Evolutionary conservation across 768 basidiomycete species (phyloP).

Genomic region (Suillus lakei): DNA sequence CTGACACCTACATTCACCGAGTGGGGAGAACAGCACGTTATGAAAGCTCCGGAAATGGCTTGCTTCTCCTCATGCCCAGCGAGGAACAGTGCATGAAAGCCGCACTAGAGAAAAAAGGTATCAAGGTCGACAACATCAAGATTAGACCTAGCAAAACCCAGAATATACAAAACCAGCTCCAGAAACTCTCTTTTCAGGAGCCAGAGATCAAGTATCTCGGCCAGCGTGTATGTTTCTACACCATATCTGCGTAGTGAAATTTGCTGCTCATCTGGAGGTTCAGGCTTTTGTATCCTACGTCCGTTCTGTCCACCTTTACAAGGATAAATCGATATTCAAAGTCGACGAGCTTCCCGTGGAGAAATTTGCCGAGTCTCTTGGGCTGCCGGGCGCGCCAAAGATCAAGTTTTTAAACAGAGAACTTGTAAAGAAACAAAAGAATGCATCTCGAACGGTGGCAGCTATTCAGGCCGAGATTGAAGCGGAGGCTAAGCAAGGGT

Average conservation of each 20-base stretch:
- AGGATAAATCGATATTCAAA: constrained; percentile 93
- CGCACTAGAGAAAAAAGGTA: constrained; percentile 70
- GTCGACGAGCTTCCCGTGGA: constrained; percentile 81
- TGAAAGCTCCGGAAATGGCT: constrained; percentile 84
- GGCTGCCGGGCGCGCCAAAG: constrained; percentile 93
- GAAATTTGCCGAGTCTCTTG: constrained; percentile 86
- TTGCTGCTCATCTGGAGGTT: constrained; percentile 7
- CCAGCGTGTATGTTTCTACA: constrained; percentile 68
- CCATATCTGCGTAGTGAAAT: neutral
- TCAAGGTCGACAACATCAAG: constrained; percentile 82
- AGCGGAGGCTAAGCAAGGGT: constrained; percentile 20
- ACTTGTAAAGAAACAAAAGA: constrained; percentile 77
- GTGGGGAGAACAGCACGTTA: constrained; percentile 96
- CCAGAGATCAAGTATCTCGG: constrained; percentile 97
- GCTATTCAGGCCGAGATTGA: constrained; percentile 37
- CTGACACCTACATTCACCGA: constrained; percentile 96
- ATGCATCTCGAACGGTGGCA: constrained; percentile 57
- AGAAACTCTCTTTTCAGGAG: constrained; percentile 92
- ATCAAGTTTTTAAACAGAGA: constrained; percentile 84
- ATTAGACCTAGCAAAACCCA: constrained; percentile 87
- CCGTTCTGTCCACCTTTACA: constrained; percentile 90
- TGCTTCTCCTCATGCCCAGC: constrained; percentile 84
- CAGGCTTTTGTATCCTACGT: constrained; percentile 97
- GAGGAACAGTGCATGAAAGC: constrained; percentile 91
- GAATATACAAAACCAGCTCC: constrained; percentile 84